phyloP scores from a whole-genome alignment of 78 protist genomes.

The Chrysochromulina tobinii region DNA sequence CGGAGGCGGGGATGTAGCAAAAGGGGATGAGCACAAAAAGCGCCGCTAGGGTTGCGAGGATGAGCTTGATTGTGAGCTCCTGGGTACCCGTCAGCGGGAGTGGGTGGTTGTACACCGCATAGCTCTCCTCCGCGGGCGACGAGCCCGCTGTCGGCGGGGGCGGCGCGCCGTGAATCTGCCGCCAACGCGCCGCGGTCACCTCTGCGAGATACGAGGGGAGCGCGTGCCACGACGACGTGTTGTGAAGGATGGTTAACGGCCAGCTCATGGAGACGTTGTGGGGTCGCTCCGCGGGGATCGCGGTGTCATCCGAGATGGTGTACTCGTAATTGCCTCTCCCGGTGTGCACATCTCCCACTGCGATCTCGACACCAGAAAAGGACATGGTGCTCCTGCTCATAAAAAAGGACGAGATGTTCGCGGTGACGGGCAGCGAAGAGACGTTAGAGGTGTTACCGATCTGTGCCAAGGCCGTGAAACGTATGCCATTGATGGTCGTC shows the following conservation, averaged over 20 bases:
- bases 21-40: constrained; percentile 38
- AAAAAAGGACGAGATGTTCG: too few relatives aligned
- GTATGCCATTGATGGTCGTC: too few relatives aligned
- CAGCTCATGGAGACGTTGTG: too few relatives aligned
- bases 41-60: not conserved
- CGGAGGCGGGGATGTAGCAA: constrained; percentile 35
- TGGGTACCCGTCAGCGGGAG: not conserved
- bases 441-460: too few relatives aligned
- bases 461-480: too few relatives aligned
- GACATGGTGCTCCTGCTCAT: too few relatives aligned
- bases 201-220: not conserved
- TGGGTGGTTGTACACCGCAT: not conserved
- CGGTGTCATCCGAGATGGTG: too few relatives aligned
- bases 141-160: not conserved
- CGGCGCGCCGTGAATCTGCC: not conserved
- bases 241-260: not conserved
- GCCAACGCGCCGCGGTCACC: not conserved
- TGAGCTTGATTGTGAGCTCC: not conserved
- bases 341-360: too few relatives aligned
- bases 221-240: not conserved
- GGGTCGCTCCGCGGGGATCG: too few relatives aligned
- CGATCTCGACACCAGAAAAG: too few relatives aligned
- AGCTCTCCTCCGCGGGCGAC: not conserved
- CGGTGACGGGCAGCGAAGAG: too few relatives aligned
- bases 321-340: too few relatives aligned